Conservation (phyloP, 2,329 filamentous ascomycete genomes). For the Aspergillus thermomutatus region DNA sequence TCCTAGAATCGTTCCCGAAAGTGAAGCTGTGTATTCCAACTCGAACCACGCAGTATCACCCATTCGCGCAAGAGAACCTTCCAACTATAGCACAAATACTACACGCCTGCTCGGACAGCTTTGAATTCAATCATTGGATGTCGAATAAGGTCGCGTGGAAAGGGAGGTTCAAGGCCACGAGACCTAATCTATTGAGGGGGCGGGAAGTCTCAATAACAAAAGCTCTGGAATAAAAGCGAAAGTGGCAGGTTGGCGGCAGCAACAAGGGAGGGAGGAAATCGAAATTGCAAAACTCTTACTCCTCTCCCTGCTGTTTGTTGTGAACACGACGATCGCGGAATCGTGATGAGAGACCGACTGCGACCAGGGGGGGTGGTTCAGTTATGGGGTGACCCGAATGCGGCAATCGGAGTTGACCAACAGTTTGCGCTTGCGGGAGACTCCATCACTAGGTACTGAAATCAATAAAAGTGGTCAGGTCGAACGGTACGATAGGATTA, state of each 20-base stretch:
- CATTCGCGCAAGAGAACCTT: slow-evolving; percentile 15
- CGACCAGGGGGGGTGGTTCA: slow-evolving; percentile 10
- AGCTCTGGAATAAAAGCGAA: not conserved
- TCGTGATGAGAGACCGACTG: slow-evolving; percentile 4
- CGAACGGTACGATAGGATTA: too few species aligned
- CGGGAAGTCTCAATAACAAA: not conserved
- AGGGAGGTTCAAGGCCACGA: not conserved
- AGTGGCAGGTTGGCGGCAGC: not conserved
- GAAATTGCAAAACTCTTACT: not conserved
- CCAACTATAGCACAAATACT: not conserved
- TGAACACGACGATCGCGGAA: slow-evolving; percentile 2
- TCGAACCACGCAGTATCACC: slow-evolving; percentile 8
- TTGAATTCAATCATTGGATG: not conserved
- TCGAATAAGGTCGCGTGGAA: not conserved
- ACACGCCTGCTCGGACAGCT: not conserved
- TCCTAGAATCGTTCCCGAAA: slow-evolving; percentile 5
- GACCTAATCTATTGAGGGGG: not conserved
- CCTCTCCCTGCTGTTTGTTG: slow-evolving; percentile 2
- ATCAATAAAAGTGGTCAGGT: too few species aligned
- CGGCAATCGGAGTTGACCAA: slow-evolving; percentile 11
- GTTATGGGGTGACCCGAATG: slow-evolving; percentile 14
- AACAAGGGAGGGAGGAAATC: not conserved
- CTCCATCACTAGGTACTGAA: too few species aligned
- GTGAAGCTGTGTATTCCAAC: slow-evolving; percentile 12
- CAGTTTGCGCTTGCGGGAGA: slow-evolving; percentile 7